phyloP scores from a whole-genome alignment of 169 alveolate species.

The Haemoproteus tartakovskyi region DNA sequence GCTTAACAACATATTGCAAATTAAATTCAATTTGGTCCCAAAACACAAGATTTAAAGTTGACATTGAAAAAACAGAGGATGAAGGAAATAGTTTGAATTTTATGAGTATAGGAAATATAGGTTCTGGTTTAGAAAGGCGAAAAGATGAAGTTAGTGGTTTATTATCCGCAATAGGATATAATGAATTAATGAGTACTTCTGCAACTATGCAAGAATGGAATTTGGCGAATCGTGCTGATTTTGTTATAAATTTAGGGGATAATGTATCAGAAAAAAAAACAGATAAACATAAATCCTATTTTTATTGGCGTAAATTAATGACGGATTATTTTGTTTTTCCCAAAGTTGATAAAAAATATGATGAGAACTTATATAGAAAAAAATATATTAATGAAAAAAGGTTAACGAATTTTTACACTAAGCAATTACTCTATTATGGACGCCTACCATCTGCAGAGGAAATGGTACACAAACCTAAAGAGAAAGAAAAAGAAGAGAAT shows the following conservation, averaged over 20 bases:
- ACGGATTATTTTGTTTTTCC: constrained; percentile 26
- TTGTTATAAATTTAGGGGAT: constrained; percentile 59
- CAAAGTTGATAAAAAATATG: constrained; percentile 25
- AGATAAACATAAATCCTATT: constrained; percentile 1
- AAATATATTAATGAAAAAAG: constrained; percentile 1
- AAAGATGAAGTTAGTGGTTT: constrained; percentile 8
- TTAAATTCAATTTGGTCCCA: constrained; percentile 51
- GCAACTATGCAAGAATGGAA: constrained; percentile 54
- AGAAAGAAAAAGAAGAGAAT: no score
- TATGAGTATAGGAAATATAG: constrained; percentile 63
- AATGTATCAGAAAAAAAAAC: constrained; percentile 24
- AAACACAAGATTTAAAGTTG: constrained; percentile 24
- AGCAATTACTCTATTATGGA: no score
- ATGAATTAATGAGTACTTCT: constrained; percentile 48
- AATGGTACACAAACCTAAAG: no score
- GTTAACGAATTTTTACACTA: constrained; percentile 20
- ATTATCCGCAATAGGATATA: constrained; percentile 31
- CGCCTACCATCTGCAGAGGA: no score
- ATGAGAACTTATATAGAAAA: neutral
- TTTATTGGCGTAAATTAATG: constrained; percentile 46
- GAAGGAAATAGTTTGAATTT: constrained; percentile 37
- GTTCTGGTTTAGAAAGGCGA: constrained; percentile 33
- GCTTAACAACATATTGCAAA: constrained; percentile 33
- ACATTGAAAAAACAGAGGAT: constrained; percentile 43
- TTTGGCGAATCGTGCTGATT: constrained; percentile 37